Base-by-base conservation (phyloP, 129 eudicot genomes). In the Centella asiatica region DNA sequence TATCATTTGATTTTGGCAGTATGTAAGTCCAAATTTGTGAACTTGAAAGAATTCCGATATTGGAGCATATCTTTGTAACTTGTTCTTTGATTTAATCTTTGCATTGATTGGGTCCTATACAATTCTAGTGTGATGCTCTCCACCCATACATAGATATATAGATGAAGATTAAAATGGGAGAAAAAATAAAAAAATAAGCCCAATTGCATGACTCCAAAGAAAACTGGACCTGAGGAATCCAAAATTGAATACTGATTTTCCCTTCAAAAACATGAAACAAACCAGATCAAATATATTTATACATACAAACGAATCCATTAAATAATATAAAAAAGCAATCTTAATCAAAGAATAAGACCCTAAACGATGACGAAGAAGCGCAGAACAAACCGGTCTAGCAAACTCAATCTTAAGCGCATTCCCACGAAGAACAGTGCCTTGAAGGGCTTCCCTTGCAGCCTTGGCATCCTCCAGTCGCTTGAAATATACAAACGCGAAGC, bases 371-470 rank as follows among this genome's bases (percentile, higher is more conserved):
- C 22, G 5, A 18, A 17, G 5, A 28, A 17, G 37, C 63, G 18
- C 14, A 57, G 57, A 57, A 73, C 82, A 53, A 62, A 82, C 89
- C 85, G 74, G 79, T 63, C 76, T 82, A 10, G 89, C 85, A 55
- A 82, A 82, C 71, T 82, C 79, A 62, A 82, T 78, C 52, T 72
- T 78, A 39, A 82, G 37, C 3, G 84, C 22, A 18, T 28, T 65
- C 13, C 77, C 79, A 6, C 64, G 72, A 24, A 78, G 62, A 44
- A 33, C 14, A 37, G 57, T 46, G 7, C 82, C 77, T 4, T 72
- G 74, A 3, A 82, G 77, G 37, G 54, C 66, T 12, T 68, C 69
- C 40, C 60, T 72, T 0, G 89, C 89, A 6, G 74, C 37, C 24
- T 29, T 57, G 6, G 89, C 84, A 11, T 53, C 69, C 7, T 78